Conservation (phyloP, 2,329 filamentous ascomycete genomes). For the Alternaria longipes region DNA sequence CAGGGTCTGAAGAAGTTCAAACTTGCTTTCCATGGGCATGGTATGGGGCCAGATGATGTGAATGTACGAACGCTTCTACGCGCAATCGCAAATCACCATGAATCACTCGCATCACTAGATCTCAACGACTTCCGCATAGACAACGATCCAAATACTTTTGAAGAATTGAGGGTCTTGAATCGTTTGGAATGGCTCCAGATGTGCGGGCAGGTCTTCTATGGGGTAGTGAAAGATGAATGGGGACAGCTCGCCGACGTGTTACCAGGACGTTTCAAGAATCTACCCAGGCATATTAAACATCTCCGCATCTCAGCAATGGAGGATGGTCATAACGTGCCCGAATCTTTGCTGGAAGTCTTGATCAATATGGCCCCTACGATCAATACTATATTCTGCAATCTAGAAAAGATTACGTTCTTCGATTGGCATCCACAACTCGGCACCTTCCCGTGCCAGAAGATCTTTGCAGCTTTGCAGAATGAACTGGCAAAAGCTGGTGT, state of each 20-base stretch:
- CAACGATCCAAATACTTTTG: background rate
- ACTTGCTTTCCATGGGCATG: background rate
- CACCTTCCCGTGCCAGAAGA: constrained; percentile 11
- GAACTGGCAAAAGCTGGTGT: constrained; percentile 3
- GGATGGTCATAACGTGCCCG: background rate
- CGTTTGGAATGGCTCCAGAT: background rate
- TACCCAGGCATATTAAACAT: constrained; percentile 5
- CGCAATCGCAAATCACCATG: constrained; percentile 1
- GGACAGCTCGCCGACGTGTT: background rate
- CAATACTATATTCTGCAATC: background rate
- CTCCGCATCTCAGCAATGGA: constrained; percentile 1
- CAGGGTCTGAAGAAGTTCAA: constrained; percentile 7
- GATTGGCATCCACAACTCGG: constrained; percentile 12
- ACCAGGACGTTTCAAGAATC: background rate
- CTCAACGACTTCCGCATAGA: background rate
- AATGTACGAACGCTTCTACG: background rate
- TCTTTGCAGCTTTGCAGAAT: background rate
- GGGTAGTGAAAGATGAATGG: too few relatives aligned
- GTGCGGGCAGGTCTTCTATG: background rate
- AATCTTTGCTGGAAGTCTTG: constrained; percentile 2
- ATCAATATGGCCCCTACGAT: background rate
- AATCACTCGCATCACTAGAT: constrained; percentile 4
- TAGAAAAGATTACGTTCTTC: background rate
- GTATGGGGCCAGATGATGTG: background rate
- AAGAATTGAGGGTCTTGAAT: background rate